Conservation (phyloP, 202 grass and related monocot species). For the Miscanthus sacchariflorus region DNA sequence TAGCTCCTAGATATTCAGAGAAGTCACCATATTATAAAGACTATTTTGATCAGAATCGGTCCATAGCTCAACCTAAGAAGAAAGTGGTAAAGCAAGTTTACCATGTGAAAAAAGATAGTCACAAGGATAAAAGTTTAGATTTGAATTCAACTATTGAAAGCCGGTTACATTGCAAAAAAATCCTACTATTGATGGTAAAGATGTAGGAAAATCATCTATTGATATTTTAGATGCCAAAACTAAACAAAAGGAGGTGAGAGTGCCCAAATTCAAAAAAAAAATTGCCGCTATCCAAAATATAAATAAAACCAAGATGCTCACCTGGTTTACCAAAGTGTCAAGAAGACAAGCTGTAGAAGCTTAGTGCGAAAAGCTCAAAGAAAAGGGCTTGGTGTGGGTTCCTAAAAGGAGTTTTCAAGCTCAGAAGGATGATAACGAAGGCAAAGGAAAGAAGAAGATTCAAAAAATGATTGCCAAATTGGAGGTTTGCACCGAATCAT, state of each 20-base stretch:
- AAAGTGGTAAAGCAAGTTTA: neutral
- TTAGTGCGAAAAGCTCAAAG: no score
- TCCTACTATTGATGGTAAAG: neutral
- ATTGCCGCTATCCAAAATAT: no score
- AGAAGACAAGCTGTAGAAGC: no score
- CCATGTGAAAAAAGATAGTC: neutral
- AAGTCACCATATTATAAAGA: neutral
- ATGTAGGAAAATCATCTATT: neutral
- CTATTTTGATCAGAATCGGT: neutral
- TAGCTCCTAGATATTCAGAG: neutral
- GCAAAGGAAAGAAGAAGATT: no score
- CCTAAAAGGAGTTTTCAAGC: no score
- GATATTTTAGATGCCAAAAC: neutral
- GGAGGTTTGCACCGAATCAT: no score
- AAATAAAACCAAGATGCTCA: no score
- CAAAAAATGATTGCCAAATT: no score
- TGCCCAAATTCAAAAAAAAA: no score
- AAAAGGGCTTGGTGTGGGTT: no score
- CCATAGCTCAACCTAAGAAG: neutral
- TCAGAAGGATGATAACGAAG: no score
- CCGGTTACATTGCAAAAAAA: neutral
- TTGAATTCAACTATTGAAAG: neutral
- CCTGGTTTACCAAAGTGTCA: no score
- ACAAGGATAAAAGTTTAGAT: neutral
- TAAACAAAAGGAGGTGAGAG: neutral